Base-by-base conservation (phyloP, 768 basidiomycete species). In the Mrakia frigida region DNA sequence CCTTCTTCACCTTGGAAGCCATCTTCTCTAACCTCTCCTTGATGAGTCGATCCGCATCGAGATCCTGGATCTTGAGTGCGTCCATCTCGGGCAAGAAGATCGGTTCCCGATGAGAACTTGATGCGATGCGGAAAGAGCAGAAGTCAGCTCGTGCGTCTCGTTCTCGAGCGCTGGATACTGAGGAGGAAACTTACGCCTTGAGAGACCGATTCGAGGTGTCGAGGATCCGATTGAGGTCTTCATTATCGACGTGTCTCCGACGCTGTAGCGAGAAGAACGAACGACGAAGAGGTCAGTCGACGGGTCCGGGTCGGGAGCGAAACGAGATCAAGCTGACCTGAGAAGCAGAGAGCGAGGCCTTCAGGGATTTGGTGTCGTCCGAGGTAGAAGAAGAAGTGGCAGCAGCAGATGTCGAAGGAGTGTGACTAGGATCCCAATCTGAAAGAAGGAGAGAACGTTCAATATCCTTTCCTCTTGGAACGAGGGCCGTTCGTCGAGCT, bases 41-140 rank as follows among this genome's bases (percentile, higher is more conserved):
- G 25, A 68, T 41, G 35, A 39, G 35, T 9, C 4, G 10, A 23
- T 68, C 65, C 11, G 65, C 65, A 18, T 68, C 65, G 21, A 43
- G 21, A 13, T 68, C 65, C 37, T 39, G 21, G 18, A 68, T 68
- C 39, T 41, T 68, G 65, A 68, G 65, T 25, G 65, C 35, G 35
- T 68, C 37, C 65, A 68, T 68, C 65, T 68, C 39, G 25, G 65
- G 65, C 65, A 68, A 43, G 37, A 39, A 39, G 65, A 23, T 68
- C 25, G 37, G 39, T 23, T 68, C 65, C 7, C 23, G 18, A 4
- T 39, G 65, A 37, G 65, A 68, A n/a, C 65, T 63, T 18, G 14
- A 37, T 10, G 6, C 52, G 52, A 53, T 46, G 7, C 21, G n/a
- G n/a, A n/a, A 39, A 9, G 25, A n/a, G 23, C 6, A 68, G 4